Percentiles rank a stretch among this genome's conserved stretches.
These are phyloP conservation scores for Uronychia binucleata DNA, from an alignment of 73 alveolate genomes.

Conservation along the genomic window DNA sequence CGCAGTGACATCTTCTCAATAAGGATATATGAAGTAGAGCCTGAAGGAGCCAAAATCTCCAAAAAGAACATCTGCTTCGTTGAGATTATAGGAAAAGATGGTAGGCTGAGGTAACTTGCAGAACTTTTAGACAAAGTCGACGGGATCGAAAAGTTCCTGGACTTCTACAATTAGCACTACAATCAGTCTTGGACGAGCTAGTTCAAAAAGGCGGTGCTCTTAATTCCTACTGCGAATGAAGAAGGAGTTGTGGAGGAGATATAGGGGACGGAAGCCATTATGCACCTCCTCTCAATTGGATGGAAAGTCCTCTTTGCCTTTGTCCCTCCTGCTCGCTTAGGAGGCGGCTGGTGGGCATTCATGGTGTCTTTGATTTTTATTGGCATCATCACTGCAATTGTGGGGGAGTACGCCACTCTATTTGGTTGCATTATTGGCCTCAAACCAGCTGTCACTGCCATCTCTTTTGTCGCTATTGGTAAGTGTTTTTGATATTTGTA, in stretches of 20 bases:
- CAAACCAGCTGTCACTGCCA: constrained; percentile 47
- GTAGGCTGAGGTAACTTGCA: no score
- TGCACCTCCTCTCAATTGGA: constrained; percentile 44
- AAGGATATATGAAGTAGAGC: constrained; percentile 50
- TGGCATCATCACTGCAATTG: constrained; percentile 53
- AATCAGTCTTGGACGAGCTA: constrained; percentile 28
- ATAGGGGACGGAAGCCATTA: constrained; percentile 34
- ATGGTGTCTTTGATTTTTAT: constrained; percentile 45
- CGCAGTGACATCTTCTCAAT: constrained; percentile 29
- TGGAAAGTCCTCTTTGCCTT: constrained; percentile 53
- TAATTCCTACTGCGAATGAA: constrained; percentile 42
- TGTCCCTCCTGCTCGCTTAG: constrained; percentile 52
- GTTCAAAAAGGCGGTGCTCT: constrained; percentile 48
- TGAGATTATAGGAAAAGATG: constrained; percentile 31
- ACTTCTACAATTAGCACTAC: background rate
- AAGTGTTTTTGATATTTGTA: no score
- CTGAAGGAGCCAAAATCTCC: constrained; percentile 56
- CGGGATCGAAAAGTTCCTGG: constrained; percentile 25
- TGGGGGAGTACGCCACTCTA: constrained; percentile 64
- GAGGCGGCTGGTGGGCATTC: constrained; percentile 73
- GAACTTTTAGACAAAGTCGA: constrained; percentile 31
- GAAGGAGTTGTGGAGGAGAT: constrained; percentile 26
- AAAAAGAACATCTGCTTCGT: constrained; percentile 56
- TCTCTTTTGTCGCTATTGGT: constrained; percentile 73
- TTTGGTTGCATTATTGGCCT: constrained; percentile 71